Percentiles rank a stretch among this genome's conserved stretches.
These are phyloP conservation scores for Solanum pennellii DNA, from an alignment of 257 asterid genomes.

Conservation along the genomic window DNA sequence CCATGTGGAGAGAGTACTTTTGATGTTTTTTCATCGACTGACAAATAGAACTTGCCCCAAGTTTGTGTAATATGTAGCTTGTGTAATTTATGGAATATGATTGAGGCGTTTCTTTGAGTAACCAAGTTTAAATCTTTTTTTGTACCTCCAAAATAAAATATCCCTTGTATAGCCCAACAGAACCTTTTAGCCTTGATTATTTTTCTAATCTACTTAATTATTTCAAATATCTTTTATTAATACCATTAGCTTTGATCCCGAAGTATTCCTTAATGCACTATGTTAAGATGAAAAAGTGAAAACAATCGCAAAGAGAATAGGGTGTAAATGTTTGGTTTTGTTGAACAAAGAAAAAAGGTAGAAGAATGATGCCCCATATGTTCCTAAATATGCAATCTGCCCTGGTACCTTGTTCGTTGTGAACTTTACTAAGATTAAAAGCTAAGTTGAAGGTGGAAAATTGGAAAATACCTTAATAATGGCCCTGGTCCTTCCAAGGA, in stretches of 20 bases:
- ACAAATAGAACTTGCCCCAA: too few relatives aligned
- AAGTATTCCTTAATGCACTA: too few relatives aligned
- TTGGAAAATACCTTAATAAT: background rate
- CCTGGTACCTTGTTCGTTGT: background rate
- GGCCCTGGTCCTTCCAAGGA: background rate
- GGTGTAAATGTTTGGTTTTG: background rate
- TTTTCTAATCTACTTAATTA: background rate
- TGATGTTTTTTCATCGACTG: too few relatives aligned
- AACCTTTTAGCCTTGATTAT: background rate
- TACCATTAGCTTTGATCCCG: background rate
- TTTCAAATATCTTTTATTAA: too few relatives aligned
- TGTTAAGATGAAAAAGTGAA: background rate
- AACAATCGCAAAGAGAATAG: too few relatives aligned
- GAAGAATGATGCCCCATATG: background rate
- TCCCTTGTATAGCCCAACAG: background rate
- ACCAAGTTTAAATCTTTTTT: too few relatives aligned
- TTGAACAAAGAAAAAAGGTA: background rate
- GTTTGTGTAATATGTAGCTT: too few relatives aligned
- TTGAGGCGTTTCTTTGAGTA: too few relatives aligned
- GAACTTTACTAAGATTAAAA: too few relatives aligned
- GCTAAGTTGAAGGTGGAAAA: background rate
- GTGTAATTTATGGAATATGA: too few relatives aligned
- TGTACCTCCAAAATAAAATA: too few relatives aligned
- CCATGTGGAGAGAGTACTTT: too few relatives aligned
- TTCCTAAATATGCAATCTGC: background rate